These are phyloP conservation scores for Ceratocystis alfenasii DNA, from an alignment of 2,329 filamentous ascomycete species.

Conservation along the genomic window DNA sequence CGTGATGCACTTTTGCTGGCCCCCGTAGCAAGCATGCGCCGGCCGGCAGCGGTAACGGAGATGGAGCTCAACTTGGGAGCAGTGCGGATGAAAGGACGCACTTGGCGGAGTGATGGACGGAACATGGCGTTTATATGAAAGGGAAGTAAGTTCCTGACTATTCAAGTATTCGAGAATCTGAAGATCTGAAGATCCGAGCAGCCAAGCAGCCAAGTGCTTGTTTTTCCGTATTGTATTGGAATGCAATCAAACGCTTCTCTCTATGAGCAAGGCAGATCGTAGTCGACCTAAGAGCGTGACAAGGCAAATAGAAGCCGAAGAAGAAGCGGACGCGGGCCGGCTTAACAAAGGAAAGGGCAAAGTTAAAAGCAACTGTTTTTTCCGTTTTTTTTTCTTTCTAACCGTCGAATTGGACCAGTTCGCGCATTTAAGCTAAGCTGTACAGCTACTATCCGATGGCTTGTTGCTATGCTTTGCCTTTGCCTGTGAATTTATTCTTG, in stretches of 20 bases:
- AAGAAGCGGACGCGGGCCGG: not conserved
- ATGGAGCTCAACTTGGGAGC: not conserved
- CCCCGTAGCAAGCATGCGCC: constrained; percentile 39
- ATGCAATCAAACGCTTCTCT: no score
- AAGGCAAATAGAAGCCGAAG: not conserved
- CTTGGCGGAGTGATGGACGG: constrained; percentile 22
- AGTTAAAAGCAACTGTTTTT: no score
- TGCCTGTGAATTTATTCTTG: not conserved
- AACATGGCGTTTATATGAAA: constrained; percentile 17
- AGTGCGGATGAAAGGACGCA: constrained; percentile 16
- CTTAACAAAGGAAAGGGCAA: no score
- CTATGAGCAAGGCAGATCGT: no score
- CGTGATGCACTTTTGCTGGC: constrained; percentile 46
- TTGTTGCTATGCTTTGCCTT: not conserved
- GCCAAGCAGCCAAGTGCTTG: no score
- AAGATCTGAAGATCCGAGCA: no score
- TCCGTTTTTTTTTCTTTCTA: no score
- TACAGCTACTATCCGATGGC: not conserved
- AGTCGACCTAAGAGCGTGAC: no score
- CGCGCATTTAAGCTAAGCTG: no score
- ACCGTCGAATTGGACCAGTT: no score
- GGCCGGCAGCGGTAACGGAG: constrained; percentile 25
- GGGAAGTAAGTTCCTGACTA: not conserved
- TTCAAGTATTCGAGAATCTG: not conserved
- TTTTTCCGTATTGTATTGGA: no score